Percentiles rank a stretch among this genome's conserved stretches.
Evolutionary conservation across 768 basidiomycete species (phyloP).

Genomic region (Neoboletus subvelutipes): DNA sequence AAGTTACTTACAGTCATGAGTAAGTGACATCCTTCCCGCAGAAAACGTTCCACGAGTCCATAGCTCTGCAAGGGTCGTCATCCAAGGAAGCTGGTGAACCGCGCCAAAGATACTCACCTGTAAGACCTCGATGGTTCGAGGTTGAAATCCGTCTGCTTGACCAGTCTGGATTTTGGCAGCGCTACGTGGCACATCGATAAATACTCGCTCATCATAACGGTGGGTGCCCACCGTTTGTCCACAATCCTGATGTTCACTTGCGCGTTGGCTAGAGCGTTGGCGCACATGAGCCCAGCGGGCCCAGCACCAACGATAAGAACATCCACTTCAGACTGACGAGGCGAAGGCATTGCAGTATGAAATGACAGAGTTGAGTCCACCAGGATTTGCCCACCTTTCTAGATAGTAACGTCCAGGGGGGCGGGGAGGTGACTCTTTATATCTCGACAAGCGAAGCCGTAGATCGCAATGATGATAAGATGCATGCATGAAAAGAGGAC

Average conservation of each 20-base stretch:
- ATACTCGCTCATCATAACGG: neutral
- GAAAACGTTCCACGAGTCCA: constrained; percentile 61
- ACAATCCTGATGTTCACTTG: constrained; percentile 39
- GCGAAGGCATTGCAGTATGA: constrained; percentile 11
- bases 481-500: neutral
- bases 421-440: constrained; percentile 3
- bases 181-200: constrained; percentile 8
- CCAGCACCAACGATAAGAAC: constrained; percentile 44
- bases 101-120: constrained; percentile 32
- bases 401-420: neutral
- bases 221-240: constrained; percentile 36
- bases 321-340: constrained; percentile 34
- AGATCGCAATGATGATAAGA: neutral
- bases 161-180: constrained; percentile 16
- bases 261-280: constrained; percentile 38
- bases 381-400: neutral
- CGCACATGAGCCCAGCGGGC: constrained; percentile 44
- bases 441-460: neutral
- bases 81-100: neutral
- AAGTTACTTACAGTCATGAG: constrained; percentile 62
- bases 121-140: constrained; percentile 41
- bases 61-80: constrained; percentile 53
- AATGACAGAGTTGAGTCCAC: neutral
- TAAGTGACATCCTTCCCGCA: constrained; percentile 62
- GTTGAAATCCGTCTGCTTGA: constrained; percentile 31